A percentile compares a stretch with the other conserved stretches of the same genome.
phyloP scores from a whole-genome alignment of 495 filamentous ascomycete species.

The Penicillium ochrochloron region DNA sequence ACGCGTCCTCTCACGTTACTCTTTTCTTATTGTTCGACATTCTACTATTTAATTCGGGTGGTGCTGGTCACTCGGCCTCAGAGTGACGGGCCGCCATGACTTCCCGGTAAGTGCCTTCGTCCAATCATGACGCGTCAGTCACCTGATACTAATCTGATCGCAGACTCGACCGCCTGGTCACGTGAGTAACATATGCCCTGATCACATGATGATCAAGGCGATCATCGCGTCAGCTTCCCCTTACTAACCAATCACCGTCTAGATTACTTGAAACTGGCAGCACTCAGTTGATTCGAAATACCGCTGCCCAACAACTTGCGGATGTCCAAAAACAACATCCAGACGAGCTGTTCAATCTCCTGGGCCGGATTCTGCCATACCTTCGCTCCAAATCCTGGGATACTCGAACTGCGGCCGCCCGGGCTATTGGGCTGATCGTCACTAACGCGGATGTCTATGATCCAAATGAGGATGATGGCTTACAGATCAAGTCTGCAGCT shows the following conservation, averaged over 20 bases:
- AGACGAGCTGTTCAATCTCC: slow-evolving; percentile 93
- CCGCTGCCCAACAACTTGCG: slow-evolving; percentile 92
- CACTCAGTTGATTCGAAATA: slow-evolving; percentile 91
- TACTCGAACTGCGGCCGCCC: slow-evolving; percentile 86
- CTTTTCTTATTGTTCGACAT: slow-evolving; percentile 21
- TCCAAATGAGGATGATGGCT: slow-evolving; percentile 73
- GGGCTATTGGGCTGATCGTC: slow-evolving; percentile 89
- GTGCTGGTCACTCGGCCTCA: slow-evolving; percentile 35
- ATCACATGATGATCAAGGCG: slow-evolving; percentile 11
- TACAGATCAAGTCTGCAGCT: slow-evolving; percentile 57
- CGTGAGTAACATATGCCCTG: slow-evolving; percentile 63
- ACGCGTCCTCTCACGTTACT: slow-evolving; percentile 21
- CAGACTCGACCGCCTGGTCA: slow-evolving; percentile 91
- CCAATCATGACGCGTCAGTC: slow-evolving; percentile 39
- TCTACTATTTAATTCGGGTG: slow-evolving; percentile 21
- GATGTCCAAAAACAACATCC: slow-evolving; percentile 98
- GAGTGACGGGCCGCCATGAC: slow-evolving; percentile 52
- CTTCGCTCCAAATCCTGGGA: slow-evolving; percentile 94
- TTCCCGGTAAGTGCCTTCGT: slow-evolving; percentile 52
- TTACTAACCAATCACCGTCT: slow-evolving; percentile 37
- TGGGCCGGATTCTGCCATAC: slow-evolving; percentile 95
- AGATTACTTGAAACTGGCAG: slow-evolving; percentile 96
- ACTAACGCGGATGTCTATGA: slow-evolving; percentile 87
- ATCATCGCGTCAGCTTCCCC: neutral
- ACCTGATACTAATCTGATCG: slow-evolving; percentile 43